Conservation (phyloP, 169 alveolate genomes). For the Cryptosporidium sp. region DNA sequence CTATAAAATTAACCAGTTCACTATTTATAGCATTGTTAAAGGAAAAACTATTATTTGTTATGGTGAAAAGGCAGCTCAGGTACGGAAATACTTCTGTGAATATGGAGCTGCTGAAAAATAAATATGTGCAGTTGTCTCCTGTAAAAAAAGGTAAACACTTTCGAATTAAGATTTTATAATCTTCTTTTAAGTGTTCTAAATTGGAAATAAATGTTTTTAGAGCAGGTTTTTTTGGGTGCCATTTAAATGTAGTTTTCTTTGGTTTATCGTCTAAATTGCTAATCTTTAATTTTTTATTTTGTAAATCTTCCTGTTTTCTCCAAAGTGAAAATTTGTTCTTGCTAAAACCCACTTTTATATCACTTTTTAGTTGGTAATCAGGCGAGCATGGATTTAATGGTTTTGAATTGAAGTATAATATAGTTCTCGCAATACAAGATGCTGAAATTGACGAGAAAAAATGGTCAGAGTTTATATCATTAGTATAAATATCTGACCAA, state of each 20-base stretch:
- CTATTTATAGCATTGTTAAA: neutral
- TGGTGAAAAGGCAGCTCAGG: neutral
- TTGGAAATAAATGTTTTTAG: slow-evolving; percentile 9
- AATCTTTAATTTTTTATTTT: neutral
- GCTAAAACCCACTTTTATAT: slow-evolving; percentile 24
- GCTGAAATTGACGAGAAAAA: neutral
- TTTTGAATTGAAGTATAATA: slow-evolving; percentile 38
- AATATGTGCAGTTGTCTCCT: neutral
- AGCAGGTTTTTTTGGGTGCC: slow-evolving; percentile 59
- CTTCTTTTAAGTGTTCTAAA: slow-evolving; percentile 25
- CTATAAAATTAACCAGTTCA: neutral
- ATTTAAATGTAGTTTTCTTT: slow-evolving; percentile 26
- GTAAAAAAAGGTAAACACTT: neutral
- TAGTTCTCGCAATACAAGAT: slow-evolving; percentile 61
- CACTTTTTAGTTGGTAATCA: neutral
- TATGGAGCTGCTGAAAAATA: neutral
- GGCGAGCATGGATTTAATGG: slow-evolving; percentile 68
- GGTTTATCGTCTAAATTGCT: neutral
- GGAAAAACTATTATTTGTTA: neutral
- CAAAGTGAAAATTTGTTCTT: neutral
- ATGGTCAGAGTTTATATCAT: neutral
- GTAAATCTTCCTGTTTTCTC: neutral
- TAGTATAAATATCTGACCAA: slow-evolving; percentile 35
- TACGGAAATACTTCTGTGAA: slow-evolving; percentile 54
- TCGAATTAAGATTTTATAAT: neutral